Base-by-base conservation (phyloP, 345 rosid genomes). In the Aethionema arabicum region DNA sequence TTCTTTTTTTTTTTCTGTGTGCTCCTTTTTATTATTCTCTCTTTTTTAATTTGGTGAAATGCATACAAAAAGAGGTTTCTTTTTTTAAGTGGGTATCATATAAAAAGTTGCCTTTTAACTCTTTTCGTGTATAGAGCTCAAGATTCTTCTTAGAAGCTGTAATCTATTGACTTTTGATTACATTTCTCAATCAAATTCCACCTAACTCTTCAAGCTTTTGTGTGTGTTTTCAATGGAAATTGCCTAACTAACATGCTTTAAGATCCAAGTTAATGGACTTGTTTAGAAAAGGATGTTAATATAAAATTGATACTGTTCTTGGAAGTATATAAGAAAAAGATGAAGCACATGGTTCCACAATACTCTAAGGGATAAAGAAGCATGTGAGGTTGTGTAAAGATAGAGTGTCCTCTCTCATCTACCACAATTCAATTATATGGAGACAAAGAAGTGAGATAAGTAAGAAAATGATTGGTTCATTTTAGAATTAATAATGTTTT, bases 131-230 rank as follows among this genome's bases (percentile, higher is more conserved):
- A 57, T 38, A 67, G 41, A 62, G 4, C 7, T 50, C 14, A 11
- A 62, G 71, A 72, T 65, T 59, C 67, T 72, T 72, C 76, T 72
- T 52, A 72, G 76, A 72, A 72, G 47, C 61, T 65, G 66, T 66
- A 65, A 27, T 56, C 5, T 16, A 37, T 27, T 6, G 41, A 29
- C 65, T 57, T 64, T 56, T 57, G 14, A 35, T 50, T 55, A 54
- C 14, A 47, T 3, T 70, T 31, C 36, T 30, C 42, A 58, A 36
- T 51, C 56, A 57, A 50, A 58, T 61, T 63, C 16, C 65, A 48
- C 3, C 11, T 33, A 43, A 14, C 42, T 53, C 11, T 57, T 12
- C 41, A 42, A 49, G 30, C 44, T 61, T 61, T 53, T 55, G 10
- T 37, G 14, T 41, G 15, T 29, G 13, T 40, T 6, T 40, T 40